phyloP scores from a whole-genome alignment of 2,329 filamentous ascomycete species.

The Calonectria pteridis region DNA sequence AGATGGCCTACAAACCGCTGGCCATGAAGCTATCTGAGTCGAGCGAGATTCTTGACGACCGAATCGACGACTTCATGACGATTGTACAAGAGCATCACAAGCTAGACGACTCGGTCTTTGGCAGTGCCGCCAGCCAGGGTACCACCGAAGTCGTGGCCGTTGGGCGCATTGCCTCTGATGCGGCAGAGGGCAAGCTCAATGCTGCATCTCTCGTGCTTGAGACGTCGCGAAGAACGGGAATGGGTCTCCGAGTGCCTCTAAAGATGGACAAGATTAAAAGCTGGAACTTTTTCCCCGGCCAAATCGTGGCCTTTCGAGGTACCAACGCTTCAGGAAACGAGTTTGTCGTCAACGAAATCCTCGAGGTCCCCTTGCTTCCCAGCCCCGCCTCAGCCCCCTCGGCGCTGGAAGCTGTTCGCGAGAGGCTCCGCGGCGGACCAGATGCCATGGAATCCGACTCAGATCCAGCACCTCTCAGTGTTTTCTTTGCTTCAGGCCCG shows the following conservation, averaged over 20 bases:
- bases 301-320: slow-evolving; percentile 89
- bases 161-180: slow-evolving; percentile 91
- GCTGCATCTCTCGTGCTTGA: slow-evolving; percentile 88
- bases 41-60: slow-evolving; percentile 93
- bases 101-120: slow-evolving; percentile 84
- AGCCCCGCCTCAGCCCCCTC: slow-evolving; percentile 77
- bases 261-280: slow-evolving; percentile 76
- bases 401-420: slow-evolving; percentile 75
- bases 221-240: slow-evolving; percentile 85
- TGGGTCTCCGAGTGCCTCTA: slow-evolving; percentile 83
- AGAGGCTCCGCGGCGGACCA: slow-evolving; percentile 74
- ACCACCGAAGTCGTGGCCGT: slow-evolving; percentile 91
- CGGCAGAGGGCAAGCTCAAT: slow-evolving; percentile 87
- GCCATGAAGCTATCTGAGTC: slow-evolving; percentile 95
- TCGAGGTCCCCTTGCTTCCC: slow-evolving; percentile 80
- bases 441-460: slow-evolving; percentile 69
- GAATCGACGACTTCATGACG: slow-evolving; percentile 90
- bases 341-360: slow-evolving; percentile 83
- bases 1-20: slow-evolving; percentile 91
- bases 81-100: slow-evolving; percentile 80
- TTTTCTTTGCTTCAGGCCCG: slow-evolving; percentile 85
- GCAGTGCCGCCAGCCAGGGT: slow-evolving; percentile 86
- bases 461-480: slow-evolving; percentile 74
- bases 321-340: slow-evolving; percentile 88
- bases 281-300: slow-evolving; percentile 93